These are phyloP conservation scores for Leccinellum rugosiceps DNA, from an alignment of 768 basidiomycete genomes.

Conservation along the genomic window DNA sequence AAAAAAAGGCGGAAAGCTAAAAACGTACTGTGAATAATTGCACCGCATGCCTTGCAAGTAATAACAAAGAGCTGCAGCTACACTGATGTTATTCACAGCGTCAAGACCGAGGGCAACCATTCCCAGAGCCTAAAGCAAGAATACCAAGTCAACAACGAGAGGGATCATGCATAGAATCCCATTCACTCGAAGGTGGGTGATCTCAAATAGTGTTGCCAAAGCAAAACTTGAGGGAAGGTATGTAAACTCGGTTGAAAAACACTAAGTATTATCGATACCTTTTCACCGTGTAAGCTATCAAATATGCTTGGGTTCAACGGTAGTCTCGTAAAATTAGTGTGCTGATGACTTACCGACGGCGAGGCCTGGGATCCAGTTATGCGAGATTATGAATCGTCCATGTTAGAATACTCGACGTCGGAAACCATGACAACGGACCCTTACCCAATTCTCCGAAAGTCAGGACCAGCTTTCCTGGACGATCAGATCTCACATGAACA, in stretches of 20 bases:
- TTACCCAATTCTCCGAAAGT: constrained; percentile 50
- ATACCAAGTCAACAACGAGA: not conserved
- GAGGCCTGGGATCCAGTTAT: constrained; percentile 25
- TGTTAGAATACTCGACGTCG: not conserved
- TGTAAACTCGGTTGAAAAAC: not conserved
- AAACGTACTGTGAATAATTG: constrained; percentile 41
- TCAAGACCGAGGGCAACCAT: constrained; percentile 48
- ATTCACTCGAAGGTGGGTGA: constrained; percentile 45
- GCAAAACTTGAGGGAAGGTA: constrained; percentile 32
- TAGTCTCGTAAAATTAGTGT: not conserved
- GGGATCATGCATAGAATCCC: not conserved
- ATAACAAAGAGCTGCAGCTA: constrained; percentile 49
- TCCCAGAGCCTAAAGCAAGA: constrained; percentile 40
- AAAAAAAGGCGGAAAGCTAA: not conserved
- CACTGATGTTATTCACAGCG: constrained; percentile 48
- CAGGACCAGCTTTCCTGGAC: constrained; percentile 38
- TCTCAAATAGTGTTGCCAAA: constrained; percentile 40
- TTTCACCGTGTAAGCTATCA: constrained; percentile 43
- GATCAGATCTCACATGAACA: not conserved
- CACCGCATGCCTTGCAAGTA: constrained; percentile 55
- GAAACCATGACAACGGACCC: constrained; percentile 6
- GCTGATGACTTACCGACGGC: constrained; percentile 35
- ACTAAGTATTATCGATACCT: constrained; percentile 31
- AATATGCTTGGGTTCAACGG: constrained; percentile 1
- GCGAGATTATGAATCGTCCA: constrained; percentile 2